phyloP scores from a whole-genome alignment of 192 early-diverging fungal genomes.

The Dissophora ornata region DNA sequence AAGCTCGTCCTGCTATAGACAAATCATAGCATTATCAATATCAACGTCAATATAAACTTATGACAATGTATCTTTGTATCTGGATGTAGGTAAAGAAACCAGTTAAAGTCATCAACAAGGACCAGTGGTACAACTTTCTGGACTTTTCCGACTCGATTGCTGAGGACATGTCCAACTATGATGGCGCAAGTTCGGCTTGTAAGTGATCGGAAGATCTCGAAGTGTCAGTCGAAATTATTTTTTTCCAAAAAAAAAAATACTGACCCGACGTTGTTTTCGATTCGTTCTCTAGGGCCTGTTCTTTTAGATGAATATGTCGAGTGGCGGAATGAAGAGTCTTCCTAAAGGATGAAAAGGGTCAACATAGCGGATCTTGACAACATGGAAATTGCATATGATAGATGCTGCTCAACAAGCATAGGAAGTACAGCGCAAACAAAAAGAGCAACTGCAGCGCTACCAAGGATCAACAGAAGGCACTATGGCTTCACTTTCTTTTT shows the following conservation, averaged over 20 bases:
- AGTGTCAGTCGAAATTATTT: no score
- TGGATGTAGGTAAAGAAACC: slow-evolving; percentile 53
- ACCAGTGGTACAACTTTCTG: slow-evolving; percentile 75
- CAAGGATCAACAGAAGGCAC: no score
- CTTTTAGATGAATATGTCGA: slow-evolving; percentile 75
- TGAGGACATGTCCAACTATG: slow-evolving; percentile 66
- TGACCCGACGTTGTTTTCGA: no score
- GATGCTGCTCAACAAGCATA: background rate
- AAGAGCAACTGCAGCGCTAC: no score
- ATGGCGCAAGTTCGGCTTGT: slow-evolving; percentile 69
- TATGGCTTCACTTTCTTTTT: no score
- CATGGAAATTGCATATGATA: no score
- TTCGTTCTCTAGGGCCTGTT: slow-evolving; percentile 74
- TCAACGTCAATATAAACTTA: no score
- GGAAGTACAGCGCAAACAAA: background rate
- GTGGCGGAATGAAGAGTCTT: slow-evolving; percentile 60
- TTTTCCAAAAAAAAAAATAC: no score
- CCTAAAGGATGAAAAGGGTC: no score
- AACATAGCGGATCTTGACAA: no score
- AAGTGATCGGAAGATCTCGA: slow-evolving; percentile 25
- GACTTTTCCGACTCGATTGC: slow-evolving; percentile 66
- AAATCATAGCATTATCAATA: background rate
- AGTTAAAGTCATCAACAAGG: slow-evolving; percentile 71
- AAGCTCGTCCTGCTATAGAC: no score
- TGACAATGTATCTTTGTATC: background rate